phyloP scores from a whole-genome alignment of 306 rosid genomes.

The Fragaria iinumae region DNA sequence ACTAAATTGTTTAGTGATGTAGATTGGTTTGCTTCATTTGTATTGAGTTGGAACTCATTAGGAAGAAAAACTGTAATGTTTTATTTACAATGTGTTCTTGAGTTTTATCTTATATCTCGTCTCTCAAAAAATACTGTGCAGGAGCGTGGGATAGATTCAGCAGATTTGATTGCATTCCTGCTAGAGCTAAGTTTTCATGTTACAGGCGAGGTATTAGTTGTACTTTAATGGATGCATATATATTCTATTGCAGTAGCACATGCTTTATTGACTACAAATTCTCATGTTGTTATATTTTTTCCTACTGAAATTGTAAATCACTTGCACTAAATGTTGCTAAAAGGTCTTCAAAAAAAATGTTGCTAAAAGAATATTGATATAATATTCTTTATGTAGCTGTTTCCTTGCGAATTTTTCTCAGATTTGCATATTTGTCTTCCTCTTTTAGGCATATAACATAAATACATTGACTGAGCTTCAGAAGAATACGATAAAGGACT shows the following conservation, averaged over 20 bases:
- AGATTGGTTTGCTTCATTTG: neutral
- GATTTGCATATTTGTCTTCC: constrained; percentile 18
- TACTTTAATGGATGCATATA: constrained; percentile 13
- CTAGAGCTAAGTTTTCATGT: constrained; percentile 97
- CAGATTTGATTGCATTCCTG: constrained; percentile 87
- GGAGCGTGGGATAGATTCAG: constrained; percentile 84
- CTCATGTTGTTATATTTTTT: constrained; percentile 15
- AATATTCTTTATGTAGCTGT: neutral
- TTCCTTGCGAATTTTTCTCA: constrained; percentile 18
- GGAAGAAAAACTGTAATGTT: constrained; percentile 9
- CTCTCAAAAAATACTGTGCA: constrained; percentile 30
- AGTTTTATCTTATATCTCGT: constrained; percentile 19
- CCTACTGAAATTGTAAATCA: neutral
- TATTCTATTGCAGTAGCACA: constrained; percentile 15
- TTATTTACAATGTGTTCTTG: constrained; percentile 14
- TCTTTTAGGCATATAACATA: constrained; percentile 69
- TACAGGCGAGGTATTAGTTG: constrained; percentile 76
- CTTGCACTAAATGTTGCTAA: neutral
- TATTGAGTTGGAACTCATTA: neutral
- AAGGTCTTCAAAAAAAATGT: no score
- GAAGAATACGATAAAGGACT: constrained; percentile 67
- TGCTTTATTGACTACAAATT: constrained; percentile 14
- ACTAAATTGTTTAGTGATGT: constrained; percentile 5
- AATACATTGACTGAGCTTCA: constrained; percentile 75
- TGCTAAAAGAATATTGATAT: neutral